Evolutionary conservation across 176 grass and related monocot species (phyloP).

Genomic region (Thalia dealbata): DNA sequence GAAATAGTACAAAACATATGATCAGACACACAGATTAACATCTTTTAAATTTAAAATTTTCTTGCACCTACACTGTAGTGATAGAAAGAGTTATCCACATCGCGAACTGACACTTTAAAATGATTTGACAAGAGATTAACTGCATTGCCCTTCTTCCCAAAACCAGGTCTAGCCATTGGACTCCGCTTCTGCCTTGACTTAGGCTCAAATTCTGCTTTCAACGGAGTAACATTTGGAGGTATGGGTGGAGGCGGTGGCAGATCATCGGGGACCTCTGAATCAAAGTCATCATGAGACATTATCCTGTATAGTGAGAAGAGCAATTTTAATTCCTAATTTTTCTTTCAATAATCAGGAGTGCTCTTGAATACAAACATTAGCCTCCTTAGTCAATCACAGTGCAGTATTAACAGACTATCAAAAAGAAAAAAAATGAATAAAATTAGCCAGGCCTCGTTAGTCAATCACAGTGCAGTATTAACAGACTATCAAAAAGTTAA

Average conservation of each 20-base stretch:
- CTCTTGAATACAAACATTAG: too few species aligned
- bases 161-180: slow-evolving; percentile 33
- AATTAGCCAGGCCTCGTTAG: too few species aligned
- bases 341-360: too few species aligned
- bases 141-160: slow-evolving; percentile 33
- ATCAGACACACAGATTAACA: background rate
- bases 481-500: too few species aligned
- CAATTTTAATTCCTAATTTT: too few species aligned
- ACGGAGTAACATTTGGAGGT: slow-evolving; percentile 12
- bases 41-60: too few species aligned
- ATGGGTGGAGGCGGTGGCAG: slow-evolving; percentile 39
- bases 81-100: slow-evolving; percentile 38
- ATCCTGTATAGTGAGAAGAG: slow-evolving; percentile 24
- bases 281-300: slow-evolving; percentile 22
- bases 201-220: slow-evolving; percentile 20
- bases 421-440: too few species aligned
- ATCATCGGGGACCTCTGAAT: slow-evolving; percentile 1
- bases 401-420: too few species aligned
- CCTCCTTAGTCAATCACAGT: too few species aligned
- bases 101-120: slow-evolving; percentile 47
- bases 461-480: too few species aligned
- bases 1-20: background rate
- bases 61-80: slow-evolving; percentile 57
- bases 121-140: slow-evolving; percentile 51
- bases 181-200: slow-evolving; percentile 36